Percentiles rank a stretch among this genome's conserved stretches.
Conservation (phyloP, 1,139 yeast genomes). For the Debaryomyces udenii region DNA sequence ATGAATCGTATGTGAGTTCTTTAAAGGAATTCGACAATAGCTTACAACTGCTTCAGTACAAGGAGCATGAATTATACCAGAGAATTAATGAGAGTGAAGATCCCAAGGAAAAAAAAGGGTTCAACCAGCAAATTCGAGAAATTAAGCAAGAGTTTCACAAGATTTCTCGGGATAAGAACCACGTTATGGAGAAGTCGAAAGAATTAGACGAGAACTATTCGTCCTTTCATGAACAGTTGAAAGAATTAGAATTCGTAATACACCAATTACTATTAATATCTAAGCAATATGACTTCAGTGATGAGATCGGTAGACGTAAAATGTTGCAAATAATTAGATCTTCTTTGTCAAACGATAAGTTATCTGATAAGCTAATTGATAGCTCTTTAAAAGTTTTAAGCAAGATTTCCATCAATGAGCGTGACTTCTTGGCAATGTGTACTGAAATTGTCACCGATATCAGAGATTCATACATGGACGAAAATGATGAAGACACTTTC, state of each 20-base stretch:
- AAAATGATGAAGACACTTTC: slow-evolving; percentile 48
- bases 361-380: slow-evolving; percentile 57
- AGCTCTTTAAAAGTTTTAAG: slow-evolving; percentile 66
- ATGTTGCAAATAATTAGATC: slow-evolving; percentile 74
- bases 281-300: slow-evolving; percentile 79
- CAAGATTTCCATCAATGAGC: slow-evolving; percentile 73
- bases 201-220: slow-evolving; percentile 26
- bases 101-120: slow-evolving; percentile 3
- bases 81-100: slow-evolving; percentile 9
- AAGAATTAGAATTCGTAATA: slow-evolving; percentile 72
- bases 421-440: slow-evolving; percentile 81
- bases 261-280: slow-evolving; percentile 73
- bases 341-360: slow-evolving; percentile 55
- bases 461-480: slow-evolving; percentile 64
- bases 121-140: slow-evolving; percentile 5
- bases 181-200: slow-evolving; percentile 9
- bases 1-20: slow-evolving; percentile 18
- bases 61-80: slow-evolving; percentile 7
- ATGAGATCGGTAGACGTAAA: slow-evolving; percentile 86
- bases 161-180: slow-evolving; percentile 10
- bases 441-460: slow-evolving; percentile 88
- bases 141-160: slow-evolving; percentile 15
- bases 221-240: slow-evolving; percentile 39
- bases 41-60: slow-evolving; percentile 17
- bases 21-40: slow-evolving; percentile 18